Percentiles rank a stretch among this genome's conserved stretches.
These are phyloP conservation scores for Scortechinia acanthostroma DNA, from an alignment of 2,329 filamentous ascomycete genomes.

Conservation along the genomic window DNA sequence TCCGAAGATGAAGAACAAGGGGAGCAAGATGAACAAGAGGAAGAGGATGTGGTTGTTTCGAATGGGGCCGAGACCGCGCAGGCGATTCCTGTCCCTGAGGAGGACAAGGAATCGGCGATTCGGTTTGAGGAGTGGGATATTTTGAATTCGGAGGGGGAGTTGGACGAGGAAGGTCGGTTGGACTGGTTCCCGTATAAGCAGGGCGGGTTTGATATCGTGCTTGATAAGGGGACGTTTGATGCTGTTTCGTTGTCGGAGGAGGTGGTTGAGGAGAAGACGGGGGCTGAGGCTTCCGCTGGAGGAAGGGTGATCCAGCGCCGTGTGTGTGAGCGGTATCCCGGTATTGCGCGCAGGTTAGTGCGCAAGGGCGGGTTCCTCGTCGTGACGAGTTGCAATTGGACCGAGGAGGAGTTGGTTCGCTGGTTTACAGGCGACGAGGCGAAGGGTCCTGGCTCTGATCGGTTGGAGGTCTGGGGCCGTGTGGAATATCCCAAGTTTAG, in stretches of 20 bases:
- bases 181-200: conserved; percentile 9
- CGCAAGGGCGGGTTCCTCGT: conserved; percentile 44
- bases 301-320: conserved; percentile 29
- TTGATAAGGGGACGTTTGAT: conserved; percentile 68
- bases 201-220: conserved; percentile 53
- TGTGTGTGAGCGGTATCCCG: conserved; percentile 52
- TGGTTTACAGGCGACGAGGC: conserved; percentile 37
- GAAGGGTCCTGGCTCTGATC: conserved; percentile 20
- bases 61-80: neutral
- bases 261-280: neutral
- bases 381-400: conserved; percentile 68
- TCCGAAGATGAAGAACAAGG: neutral
- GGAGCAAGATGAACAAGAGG: conserved; percentile 9
- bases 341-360: conserved; percentile 43
- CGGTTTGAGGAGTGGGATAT: conserved; percentile 1
- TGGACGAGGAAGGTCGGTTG: conserved; percentile 15
- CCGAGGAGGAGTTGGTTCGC: conserved; percentile 49
- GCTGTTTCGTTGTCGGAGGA: conserved; percentile 44
- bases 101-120: neutral
- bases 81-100: neutral
- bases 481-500: conserved; percentile 58
- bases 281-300: no score
- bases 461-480: conserved; percentile 34
- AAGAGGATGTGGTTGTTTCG: conserved; percentile 29
- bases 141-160: conserved; percentile 11